Percentiles rank a stretch among this genome's conserved stretches.
Evolutionary conservation across 768 basidiomycete species (phyloP).

Genomic region (Psilocybe subaeruginosa): DNA sequence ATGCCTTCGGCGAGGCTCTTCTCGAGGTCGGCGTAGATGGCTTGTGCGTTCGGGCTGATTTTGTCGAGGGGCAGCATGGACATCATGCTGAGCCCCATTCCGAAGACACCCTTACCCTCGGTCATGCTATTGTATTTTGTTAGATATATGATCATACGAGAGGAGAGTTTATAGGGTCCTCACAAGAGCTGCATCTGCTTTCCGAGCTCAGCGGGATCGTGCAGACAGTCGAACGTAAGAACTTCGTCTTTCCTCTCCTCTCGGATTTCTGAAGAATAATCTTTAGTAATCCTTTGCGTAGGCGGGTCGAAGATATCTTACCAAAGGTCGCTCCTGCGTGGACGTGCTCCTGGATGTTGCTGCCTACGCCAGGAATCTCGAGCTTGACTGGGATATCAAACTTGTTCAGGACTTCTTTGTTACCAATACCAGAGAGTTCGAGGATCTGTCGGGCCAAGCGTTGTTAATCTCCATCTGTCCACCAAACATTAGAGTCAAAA

Average conservation of each 20-base stretch:
- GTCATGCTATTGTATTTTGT: background rate
- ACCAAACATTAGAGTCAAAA: background rate
- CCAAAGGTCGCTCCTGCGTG: slow-evolving; percentile 3
- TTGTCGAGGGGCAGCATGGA: slow-evolving; percentile 1
- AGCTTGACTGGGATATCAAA: slow-evolving; percentile 1
- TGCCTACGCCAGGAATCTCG: slow-evolving; percentile 3
- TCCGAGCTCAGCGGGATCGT: slow-evolving; percentile 3
- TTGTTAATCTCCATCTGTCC: background rate
- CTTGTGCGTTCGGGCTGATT: slow-evolving; percentile 1
- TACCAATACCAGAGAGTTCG: slow-evolving; percentile 6
- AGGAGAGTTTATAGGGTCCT: background rate
- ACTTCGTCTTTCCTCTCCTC: background rate
- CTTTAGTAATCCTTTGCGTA: no score
- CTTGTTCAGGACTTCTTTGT: slow-evolving; percentile 1
- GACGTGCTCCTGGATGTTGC: slow-evolving; percentile 5
- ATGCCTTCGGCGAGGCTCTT: slow-evolving; percentile 1
- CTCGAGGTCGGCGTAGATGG: slow-evolving; percentile 5
- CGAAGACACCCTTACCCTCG: slow-evolving; percentile 4
- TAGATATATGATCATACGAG: background rate
- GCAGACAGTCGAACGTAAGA: slow-evolving; percentile 4
- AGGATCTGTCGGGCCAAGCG: background rate
- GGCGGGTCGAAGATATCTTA: background rate
- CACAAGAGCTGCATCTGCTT: slow-evolving; percentile 6
- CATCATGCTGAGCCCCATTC: slow-evolving; percentile 2
- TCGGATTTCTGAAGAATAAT: background rate